Conservation (phyloP, 2,329 filamentous ascomycete species). For the Fusarium armeniacum region DNA sequence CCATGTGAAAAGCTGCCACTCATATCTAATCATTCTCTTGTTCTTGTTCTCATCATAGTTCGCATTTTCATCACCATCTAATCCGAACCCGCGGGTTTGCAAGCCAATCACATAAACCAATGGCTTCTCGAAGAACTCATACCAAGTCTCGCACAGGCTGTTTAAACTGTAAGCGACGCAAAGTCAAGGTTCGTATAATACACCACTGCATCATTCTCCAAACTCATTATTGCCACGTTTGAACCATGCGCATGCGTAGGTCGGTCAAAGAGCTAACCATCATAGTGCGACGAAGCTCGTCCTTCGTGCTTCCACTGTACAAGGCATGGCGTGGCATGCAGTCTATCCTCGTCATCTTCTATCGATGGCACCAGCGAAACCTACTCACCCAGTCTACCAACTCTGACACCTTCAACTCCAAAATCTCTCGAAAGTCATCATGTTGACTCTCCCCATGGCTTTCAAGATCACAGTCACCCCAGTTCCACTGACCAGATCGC, state of each 20-base stretch:
- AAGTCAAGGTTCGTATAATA: slow-evolving; percentile 51
- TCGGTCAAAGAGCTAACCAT: slow-evolving; percentile 16
- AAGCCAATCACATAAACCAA: slow-evolving; percentile 21
- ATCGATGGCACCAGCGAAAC: neutral
- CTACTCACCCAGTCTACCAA: slow-evolving; percentile 26
- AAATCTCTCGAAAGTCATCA: slow-evolving; percentile 19
- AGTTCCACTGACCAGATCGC: slow-evolving; percentile 41
- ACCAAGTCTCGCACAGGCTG: slow-evolving; percentile 55
- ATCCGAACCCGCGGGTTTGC: slow-evolving; percentile 44
- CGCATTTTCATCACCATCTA: slow-evolving; percentile 7
- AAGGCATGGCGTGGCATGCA: slow-evolving; percentile 50
- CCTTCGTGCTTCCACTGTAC: slow-evolving; percentile 53
- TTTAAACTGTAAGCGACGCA: slow-evolving; percentile 52
- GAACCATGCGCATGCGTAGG: neutral
- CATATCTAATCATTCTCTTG: slow-evolving; percentile 14
- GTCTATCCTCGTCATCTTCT: slow-evolving; percentile 37
- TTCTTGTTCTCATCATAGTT: slow-evolving; percentile 9
- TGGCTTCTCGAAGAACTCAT: slow-evolving; percentile 50
- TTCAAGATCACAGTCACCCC: slow-evolving; percentile 22
- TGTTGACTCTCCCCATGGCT: slow-evolving; percentile 19
- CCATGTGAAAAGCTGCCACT: slow-evolving; percentile 24
- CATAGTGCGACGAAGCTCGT: slow-evolving; percentile 49
- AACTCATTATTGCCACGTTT: neutral
- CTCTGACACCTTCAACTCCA: slow-evolving; percentile 32
- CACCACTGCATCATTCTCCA: neutral